Percentiles rank a stretch among this genome's conserved stretches.
These are phyloP conservation scores for Cyclaneusma minus DNA, from an alignment of 2,329 filamentous ascomycete genomes.

Conservation along the genomic window DNA sequence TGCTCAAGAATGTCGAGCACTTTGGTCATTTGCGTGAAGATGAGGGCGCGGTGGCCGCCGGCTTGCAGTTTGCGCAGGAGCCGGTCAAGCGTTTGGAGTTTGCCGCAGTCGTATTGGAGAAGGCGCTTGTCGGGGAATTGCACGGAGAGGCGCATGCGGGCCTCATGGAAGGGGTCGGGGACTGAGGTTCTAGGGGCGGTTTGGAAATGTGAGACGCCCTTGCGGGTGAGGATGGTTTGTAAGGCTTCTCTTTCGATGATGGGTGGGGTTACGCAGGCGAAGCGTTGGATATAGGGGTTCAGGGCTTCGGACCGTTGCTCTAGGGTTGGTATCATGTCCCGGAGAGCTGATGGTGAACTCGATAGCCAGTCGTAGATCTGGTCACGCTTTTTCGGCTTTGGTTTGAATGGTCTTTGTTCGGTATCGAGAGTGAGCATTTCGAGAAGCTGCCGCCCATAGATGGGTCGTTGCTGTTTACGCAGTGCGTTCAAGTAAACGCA, in stretches of 20 bases:
- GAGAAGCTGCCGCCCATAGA: conserved; percentile 72
- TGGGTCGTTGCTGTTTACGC: conserved; percentile 62
- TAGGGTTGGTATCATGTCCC: conserved; percentile 57
- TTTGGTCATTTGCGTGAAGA: conserved; percentile 99
- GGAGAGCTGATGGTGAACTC: conserved; percentile 47
- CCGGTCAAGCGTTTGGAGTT: conserved; percentile 78
- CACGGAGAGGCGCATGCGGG: conserved; percentile 82
- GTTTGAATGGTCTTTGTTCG: conserved; percentile 40
- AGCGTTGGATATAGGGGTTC: conserved; percentile 67
- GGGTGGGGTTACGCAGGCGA: conserved; percentile 82
- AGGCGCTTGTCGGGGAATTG: conserved; percentile 93
- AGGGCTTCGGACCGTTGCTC: conserved; percentile 57
- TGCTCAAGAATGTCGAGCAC: conserved; percentile 94
- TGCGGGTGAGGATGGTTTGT: conserved; percentile 46
- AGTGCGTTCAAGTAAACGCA: conserved; percentile 69
- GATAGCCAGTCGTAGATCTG: conserved; percentile 62
- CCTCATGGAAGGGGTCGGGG: conserved; percentile 81
- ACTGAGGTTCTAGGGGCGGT: conserved; percentile 40
- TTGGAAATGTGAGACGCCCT: conserved; percentile 39
- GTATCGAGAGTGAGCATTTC: conserved; percentile 53
- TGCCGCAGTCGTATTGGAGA: conserved; percentile 96
- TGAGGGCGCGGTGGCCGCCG: conserved; percentile 82
- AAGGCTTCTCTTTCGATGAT: conserved; percentile 70
- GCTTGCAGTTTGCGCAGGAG: conserved; percentile 76
- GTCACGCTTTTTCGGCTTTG: conserved; percentile 42